phyloP scores from a whole-genome alignment of 2,329 filamentous ascomycete species.

The Aureobasidium leucospermi region DNA sequence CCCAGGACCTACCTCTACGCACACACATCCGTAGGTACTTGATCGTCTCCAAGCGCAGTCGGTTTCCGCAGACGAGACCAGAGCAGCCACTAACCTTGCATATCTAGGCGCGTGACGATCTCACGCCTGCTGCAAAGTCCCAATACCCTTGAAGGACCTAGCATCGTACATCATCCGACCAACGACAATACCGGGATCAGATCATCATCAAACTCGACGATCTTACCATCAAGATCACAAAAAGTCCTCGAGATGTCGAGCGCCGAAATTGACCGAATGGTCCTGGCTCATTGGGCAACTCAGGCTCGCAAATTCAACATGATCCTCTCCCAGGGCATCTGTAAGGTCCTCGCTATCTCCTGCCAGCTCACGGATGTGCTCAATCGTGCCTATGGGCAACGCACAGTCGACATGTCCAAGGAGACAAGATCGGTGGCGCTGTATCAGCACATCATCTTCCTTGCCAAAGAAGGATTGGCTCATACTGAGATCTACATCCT shows the following conservation, averaged over 20 bases:
- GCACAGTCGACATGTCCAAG: slow-evolving; percentile 70
- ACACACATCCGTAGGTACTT: no score
- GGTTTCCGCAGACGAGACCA: no score
- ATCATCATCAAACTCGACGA: not conserved
- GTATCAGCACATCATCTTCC: slow-evolving; percentile 89
- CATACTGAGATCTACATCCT: slow-evolving; percentile 82
- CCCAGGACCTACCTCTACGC: no score
- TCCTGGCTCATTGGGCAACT: slow-evolving; percentile 80
- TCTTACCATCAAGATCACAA: slow-evolving; percentile 8
- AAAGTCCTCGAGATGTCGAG: slow-evolving; percentile 65
- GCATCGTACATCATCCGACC: no score
- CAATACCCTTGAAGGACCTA: no score
- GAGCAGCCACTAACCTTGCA: no score
- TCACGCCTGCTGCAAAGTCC: not conserved
- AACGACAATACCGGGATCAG: not conserved
- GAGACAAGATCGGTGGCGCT: slow-evolving; percentile 74
- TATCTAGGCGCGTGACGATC: not conserved
- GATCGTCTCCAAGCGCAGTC: no score
- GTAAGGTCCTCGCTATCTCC: slow-evolving; percentile 84
- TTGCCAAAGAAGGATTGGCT: slow-evolving; percentile 81
- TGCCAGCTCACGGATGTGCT: slow-evolving; percentile 81
- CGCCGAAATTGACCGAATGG: slow-evolving; percentile 95
- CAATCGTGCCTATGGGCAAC: slow-evolving; percentile 72
- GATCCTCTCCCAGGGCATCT: slow-evolving; percentile 75
- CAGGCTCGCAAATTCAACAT: slow-evolving; percentile 61